These are phyloP conservation scores for Nicotiana attenuata DNA, from an alignment of 257 asterid genomes.

Conservation along the genomic window DNA sequence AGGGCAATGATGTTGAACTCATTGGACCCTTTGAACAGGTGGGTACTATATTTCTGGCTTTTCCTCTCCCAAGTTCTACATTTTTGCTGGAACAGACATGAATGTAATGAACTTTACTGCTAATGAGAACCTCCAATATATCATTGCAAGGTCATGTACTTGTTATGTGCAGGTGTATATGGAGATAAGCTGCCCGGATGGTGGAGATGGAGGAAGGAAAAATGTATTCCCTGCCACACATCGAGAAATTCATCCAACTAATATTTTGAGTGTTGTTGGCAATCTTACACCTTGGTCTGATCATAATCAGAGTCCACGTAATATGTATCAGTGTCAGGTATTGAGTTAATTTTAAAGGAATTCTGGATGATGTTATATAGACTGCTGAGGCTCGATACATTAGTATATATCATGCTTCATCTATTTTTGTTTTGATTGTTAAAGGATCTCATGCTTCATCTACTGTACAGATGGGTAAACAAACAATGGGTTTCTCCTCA, in stretches of 20 bases:
- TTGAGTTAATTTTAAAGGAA: background rate
- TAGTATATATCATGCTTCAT: conserved; percentile 7
- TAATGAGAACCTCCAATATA: conserved; percentile 4
- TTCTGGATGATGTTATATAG: background rate
- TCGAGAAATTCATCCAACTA: conserved; percentile 95
- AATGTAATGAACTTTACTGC: background rate
- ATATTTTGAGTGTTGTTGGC: conserved; percentile 86
- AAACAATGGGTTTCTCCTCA: conserved; percentile 95
- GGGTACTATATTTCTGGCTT: conserved; percentile 8
- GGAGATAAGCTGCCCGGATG: conserved; percentile 97
- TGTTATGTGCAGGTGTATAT: conserved; percentile 61
- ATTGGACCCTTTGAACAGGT: conserved; percentile 97
- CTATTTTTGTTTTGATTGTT: background rate
- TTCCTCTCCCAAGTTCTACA: conserved; percentile 5
- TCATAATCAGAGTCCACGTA: conserved; percentile 99
- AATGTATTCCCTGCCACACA: conserved; percentile 80
- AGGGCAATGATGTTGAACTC: conserved; percentile 64
- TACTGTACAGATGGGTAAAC: conserved; percentile 79
- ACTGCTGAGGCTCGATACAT: conserved; percentile 1
- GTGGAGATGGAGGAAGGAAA: conserved; percentile 90
- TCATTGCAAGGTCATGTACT: conserved; percentile 18
- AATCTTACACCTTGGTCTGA: conserved; percentile 98
- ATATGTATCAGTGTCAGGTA: conserved; percentile 99
- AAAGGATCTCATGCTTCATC: conserved; percentile 11
- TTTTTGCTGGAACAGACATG: background rate